Conservation (phyloP, 106 monocot species). For the Posidonia australis region DNA sequence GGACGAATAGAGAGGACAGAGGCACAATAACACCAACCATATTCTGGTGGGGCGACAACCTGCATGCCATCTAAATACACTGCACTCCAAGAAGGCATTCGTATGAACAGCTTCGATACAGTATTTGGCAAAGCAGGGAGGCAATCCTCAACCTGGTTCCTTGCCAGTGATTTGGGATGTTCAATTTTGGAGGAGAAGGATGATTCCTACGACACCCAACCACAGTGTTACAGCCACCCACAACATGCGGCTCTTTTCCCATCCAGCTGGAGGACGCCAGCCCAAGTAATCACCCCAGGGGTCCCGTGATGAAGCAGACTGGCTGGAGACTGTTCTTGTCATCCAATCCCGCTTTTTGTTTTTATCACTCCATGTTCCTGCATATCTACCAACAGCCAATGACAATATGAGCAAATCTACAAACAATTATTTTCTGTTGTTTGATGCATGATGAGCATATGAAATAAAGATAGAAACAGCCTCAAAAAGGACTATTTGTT, state of each 20-base stretch:
- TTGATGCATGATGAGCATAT: not conserved
- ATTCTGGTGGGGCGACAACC: too few species aligned
- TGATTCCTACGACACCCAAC: constrained; percentile 46
- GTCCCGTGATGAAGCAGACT: constrained; percentile 39
- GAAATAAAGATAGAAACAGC: not conserved
- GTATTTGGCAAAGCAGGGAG: too few species aligned
- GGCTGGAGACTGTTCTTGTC: constrained; percentile 27
- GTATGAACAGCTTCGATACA: too few species aligned
- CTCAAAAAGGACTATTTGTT: too few species aligned
- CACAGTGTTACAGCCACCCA: constrained; percentile 66
- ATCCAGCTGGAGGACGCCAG: constrained; percentile 50
- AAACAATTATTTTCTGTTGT: not conserved
- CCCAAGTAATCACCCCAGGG: constrained; percentile 52
- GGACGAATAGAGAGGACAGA: too few species aligned
- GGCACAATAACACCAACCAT: too few species aligned
- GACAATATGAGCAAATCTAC: not conserved
- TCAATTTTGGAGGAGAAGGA: constrained; percentile 26
- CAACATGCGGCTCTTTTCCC: constrained; percentile 42
- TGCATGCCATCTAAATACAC: too few species aligned
- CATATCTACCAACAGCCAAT: constrained; percentile 43
- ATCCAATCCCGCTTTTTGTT: constrained; percentile 54
- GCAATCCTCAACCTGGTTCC: too few species aligned
- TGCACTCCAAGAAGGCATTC: too few species aligned
- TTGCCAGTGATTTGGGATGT: not conserved
- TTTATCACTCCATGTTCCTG: constrained; percentile 87